phyloP scores from a whole-genome alignment of 2,329 filamentous ascomycete species.

The Exophiala dermatitidis region DNA sequence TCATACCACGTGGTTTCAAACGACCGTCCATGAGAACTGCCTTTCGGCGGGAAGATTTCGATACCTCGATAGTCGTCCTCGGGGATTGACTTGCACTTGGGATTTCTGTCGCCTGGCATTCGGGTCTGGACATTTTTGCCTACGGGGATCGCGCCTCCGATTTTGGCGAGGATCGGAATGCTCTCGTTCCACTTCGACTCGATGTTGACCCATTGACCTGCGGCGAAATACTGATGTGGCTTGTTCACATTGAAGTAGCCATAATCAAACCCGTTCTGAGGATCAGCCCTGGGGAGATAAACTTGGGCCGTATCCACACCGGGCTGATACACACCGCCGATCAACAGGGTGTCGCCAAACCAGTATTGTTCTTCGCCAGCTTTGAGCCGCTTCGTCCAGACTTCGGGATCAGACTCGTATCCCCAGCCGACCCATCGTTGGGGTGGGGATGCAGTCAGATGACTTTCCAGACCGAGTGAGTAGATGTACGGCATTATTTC shows the following conservation, averaged over 20 bases:
- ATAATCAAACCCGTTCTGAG: constrained; percentile 38
- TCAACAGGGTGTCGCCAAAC: constrained; percentile 59
- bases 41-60: constrained; percentile 50
- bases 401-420: constrained; percentile 58
- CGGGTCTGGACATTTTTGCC: constrained; percentile 47
- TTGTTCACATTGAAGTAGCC: constrained; percentile 58
- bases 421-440: constrained; percentile 70
- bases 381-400: constrained; percentile 56
- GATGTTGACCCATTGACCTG: constrained; percentile 50
- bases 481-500: constrained; percentile 67
- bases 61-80: constrained; percentile 51
- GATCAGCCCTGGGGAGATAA: constrained; percentile 39
- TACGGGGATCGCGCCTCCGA: constrained; percentile 49
- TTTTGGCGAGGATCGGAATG: constrained; percentile 50
- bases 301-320: constrained; percentile 49
- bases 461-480: constrained; percentile 55
- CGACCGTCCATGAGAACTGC: constrained; percentile 34
- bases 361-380: constrained; percentile 65
- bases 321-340: constrained; percentile 61
- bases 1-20: constrained; percentile 47
- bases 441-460: constrained; percentile 54
- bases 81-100: constrained; percentile 39
- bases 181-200: constrained; percentile 46
- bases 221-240: constrained; percentile 51
- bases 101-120: constrained; percentile 44